These are phyloP conservation scores for Tulasnella sp. DNA, from an alignment of 768 basidiomycete genomes.

Conservation along the genomic window DNA sequence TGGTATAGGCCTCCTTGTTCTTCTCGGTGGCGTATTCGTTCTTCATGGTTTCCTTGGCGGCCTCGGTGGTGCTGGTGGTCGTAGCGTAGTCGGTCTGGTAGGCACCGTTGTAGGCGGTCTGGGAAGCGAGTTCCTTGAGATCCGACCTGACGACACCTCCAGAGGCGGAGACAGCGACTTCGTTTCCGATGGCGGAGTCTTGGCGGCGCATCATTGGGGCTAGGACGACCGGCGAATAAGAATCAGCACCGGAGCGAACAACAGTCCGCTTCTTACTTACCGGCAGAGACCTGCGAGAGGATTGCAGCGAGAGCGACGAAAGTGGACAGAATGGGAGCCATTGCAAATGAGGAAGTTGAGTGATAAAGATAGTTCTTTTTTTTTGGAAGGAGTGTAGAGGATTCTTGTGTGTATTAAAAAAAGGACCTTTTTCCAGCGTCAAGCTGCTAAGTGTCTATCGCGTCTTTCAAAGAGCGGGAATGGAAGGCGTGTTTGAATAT, in stretches of 20 bases:
- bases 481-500: conserved; percentile 46
- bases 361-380: conserved; percentile 36
- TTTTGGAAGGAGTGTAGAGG: conserved; percentile 44
- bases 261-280: conserved; percentile 40
- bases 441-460: conserved; percentile 24
- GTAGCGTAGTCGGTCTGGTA: conserved; percentile 2
- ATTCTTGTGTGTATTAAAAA: conserved; percentile 43
- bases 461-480: conserved; percentile 30
- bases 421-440: conserved; percentile 23
- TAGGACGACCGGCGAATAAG: background rate
- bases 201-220: conserved; percentile 17
- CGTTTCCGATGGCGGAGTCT: conserved; percentile 33
- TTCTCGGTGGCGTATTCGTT: background rate
- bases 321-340: conserved; percentile 55
- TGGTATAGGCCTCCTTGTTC: conserved; percentile 7
- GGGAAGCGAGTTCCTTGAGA: conserved; percentile 40
- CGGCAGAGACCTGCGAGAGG: conserved; percentile 51
- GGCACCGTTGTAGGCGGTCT: conserved; percentile 9
- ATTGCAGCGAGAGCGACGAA: conserved; percentile 55
- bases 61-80: conserved; percentile 2
- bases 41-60: conserved; percentile 11
- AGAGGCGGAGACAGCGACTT: conserved; percentile 48
- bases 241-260: too few relatives aligned
- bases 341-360: conserved; percentile 42
- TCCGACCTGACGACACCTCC: conserved; percentile 48